Percentiles rank a stretch among this genome's conserved stretches.
These are phyloP conservation scores for Lichtheimia ramosa DNA, from an alignment of 371 early-diverging fungal genomes.

Conservation along the genomic window DNA sequence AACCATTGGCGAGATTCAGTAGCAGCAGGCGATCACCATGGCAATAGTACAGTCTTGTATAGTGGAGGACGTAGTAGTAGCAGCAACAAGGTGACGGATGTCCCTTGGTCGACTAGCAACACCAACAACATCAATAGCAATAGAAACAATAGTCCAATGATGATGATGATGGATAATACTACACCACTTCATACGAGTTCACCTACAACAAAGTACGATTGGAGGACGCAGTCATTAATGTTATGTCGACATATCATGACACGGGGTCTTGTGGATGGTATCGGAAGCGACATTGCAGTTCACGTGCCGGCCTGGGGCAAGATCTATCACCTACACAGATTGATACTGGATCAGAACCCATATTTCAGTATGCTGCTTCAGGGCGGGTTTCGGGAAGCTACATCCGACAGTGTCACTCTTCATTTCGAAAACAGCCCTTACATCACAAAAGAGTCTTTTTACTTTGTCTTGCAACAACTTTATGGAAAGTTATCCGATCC, in stretches of 20 bases:
- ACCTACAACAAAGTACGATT: slow-evolving; percentile 26
- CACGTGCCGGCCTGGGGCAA: slow-evolving; percentile 49
- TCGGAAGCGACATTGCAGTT: slow-evolving; percentile 58
- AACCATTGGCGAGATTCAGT: too few relatives aligned
- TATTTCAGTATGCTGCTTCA: slow-evolving; percentile 55
- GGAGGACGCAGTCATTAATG: slow-evolving; percentile 37
- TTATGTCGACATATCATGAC: slow-evolving; percentile 52
- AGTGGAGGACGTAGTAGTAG: too few relatives aligned
- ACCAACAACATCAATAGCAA: too few relatives aligned
- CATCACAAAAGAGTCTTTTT: slow-evolving; percentile 59
- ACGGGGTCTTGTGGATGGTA: slow-evolving; percentile 54
- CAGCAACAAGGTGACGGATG: too few relatives aligned
- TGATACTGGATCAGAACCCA: slow-evolving; percentile 57
- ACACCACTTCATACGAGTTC: too few relatives aligned
- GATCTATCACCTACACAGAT: slow-evolving; percentile 54
- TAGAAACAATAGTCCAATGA: too few relatives aligned
- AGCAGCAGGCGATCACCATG: too few relatives aligned
- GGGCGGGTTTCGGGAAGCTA: slow-evolving; percentile 55
- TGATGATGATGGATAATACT: too few relatives aligned
- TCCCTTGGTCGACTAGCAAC: too few relatives aligned
- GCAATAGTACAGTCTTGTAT: too few relatives aligned
- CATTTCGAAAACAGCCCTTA: slow-evolving; percentile 58
- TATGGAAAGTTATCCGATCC: slow-evolving; percentile 46
- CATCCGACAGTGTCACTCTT: slow-evolving; percentile 34
- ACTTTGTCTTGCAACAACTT: slow-evolving; percentile 53